Base-by-base conservation (phyloP, 768 basidiomycete species). In the Lactarius pseudohatsudake region DNA sequence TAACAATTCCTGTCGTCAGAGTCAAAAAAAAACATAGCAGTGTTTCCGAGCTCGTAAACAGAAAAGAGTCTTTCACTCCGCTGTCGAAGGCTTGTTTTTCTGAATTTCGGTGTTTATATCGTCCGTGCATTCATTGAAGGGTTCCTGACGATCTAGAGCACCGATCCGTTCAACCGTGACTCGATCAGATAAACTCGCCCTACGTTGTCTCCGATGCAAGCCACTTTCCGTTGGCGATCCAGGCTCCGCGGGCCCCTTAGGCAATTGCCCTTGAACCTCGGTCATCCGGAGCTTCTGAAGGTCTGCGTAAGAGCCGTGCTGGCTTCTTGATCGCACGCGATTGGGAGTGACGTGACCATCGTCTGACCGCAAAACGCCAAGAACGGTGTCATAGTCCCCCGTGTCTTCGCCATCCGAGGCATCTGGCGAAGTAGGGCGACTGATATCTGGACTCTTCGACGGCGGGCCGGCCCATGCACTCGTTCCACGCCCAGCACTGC, bases 311-410 rank as follows among this genome's bases (percentile, higher is more conserved):
- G 90, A 91, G 57, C 84, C 86, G 66, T 85, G 85, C 22, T 86
- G 84, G 75, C 86, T 90, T 59, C 84, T 84, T 32, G 79, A 75
- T 72, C 84, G 85, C 70, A 74, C 70, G 45, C 76, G 68, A 66
- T 61, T 59, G 73, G 64, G 67, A 50, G 74, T 71, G 67, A 70
- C 69, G 64, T 73, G 73, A 61, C 84, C 84, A 62, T 85, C 85
- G 61, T 83, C 79, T 11, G 77, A 71, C 22, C 82, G 82, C 62
- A 94, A 76, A 68, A 87, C 81, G 11, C 86, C 84, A 57, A 94
- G 82, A 57, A 95, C 90, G 76, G 96, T 86, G 75, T 96, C 94
- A 75, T 96, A 96, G 77, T 96, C 94, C 47, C 92, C 94, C 57
- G 85, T 84, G 59, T 93, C 92, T 73, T 95, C 93, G 32, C 93